Percentiles rank a stretch among this genome's conserved stretches.
Evolutionary conservation across 257 asterid species (phyloP).

Genomic region (Ophiorrhiza pumila): DNA sequence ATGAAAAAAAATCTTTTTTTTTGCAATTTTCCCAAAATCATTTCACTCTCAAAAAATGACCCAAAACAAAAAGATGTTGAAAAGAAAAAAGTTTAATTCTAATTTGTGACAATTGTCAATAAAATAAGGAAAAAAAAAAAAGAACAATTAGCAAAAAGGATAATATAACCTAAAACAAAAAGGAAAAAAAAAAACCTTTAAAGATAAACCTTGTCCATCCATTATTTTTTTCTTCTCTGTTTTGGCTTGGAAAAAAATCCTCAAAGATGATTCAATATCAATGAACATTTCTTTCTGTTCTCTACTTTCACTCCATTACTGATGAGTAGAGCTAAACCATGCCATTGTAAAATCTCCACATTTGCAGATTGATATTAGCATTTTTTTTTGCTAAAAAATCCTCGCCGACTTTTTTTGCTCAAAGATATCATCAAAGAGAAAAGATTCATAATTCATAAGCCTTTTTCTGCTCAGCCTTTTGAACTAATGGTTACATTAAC

Average conservation of each 20-base stretch:
- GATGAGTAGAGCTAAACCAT: background rate
- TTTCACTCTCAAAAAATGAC: no score
- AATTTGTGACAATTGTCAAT: no score
- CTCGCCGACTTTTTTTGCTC: no score
- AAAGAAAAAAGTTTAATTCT: no score
- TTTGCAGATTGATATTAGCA: background rate
- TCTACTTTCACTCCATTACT: background rate
- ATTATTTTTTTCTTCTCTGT: background rate
- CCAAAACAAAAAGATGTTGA: no score
- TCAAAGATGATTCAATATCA: background rate
- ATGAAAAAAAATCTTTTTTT: no score
- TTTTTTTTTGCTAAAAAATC: no score
- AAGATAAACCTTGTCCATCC: conserved; percentile 13
- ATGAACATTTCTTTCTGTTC: background rate
- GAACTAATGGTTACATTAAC: conserved; percentile 24
- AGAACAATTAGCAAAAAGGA: background rate
- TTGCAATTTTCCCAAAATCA: no score
- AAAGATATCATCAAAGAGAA: no score
- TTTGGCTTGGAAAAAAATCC: background rate
- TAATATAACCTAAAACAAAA: background rate
- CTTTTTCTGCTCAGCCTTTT: background rate
- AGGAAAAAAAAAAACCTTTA: background rate
- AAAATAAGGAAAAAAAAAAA: background rate
- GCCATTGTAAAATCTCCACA: background rate
- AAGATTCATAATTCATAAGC: background rate